A percentile compares a stretch with the other conserved stretches of the same genome.
Conservation (phyloP, 805 yeast species). For the Kodamaea hsintzibuensis region DNA sequence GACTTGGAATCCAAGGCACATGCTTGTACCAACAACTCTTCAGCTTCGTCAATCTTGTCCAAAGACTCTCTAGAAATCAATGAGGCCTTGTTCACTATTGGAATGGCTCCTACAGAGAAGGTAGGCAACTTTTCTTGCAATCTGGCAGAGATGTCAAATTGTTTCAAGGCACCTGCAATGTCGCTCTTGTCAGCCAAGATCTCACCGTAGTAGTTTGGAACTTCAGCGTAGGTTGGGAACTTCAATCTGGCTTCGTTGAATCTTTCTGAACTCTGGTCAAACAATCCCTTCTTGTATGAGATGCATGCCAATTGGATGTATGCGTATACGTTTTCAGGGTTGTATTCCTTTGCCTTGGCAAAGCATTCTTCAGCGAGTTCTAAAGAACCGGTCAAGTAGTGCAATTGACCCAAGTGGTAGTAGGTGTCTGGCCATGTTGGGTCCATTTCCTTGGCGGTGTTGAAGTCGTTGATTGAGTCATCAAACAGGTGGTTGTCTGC, state of each 20-base stretch:
- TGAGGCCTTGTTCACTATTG: constrained; percentile 87
- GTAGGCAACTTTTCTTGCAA: constrained; percentile 70
- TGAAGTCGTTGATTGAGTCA: constrained; percentile 66
- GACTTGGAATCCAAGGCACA: constrained; percentile 81
- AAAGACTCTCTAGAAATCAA: constrained; percentile 58
- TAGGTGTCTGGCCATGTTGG: constrained; percentile 77
- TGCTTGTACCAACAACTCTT: constrained; percentile 69
- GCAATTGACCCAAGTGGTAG: constrained; percentile 94
- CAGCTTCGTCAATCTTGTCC: constrained; percentile 53
- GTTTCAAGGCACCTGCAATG: constrained; percentile 67
- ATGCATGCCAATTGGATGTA: constrained; percentile 93
- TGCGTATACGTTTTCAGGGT: constrained; percentile 76
- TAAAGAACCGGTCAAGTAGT: constrained; percentile 76
- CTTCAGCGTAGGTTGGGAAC: constrained; percentile 87
- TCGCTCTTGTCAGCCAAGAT: constrained; percentile 82
- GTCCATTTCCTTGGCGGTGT: constrained; percentile 66
- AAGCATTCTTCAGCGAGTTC: constrained; percentile 72
- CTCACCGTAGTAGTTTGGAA: constrained; percentile 95
- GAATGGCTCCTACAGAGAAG: constrained; percentile 83
- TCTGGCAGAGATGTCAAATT: constrained; percentile 83
- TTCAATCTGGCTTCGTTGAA: constrained; percentile 69
- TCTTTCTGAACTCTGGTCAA: constrained; percentile 58
- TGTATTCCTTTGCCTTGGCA: constrained; percentile 69
- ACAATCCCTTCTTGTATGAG: constrained; percentile 73
- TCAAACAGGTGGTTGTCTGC: constrained; percentile 73